Evolutionary conservation across 108 stramenopile genomes (phyloP).

Genomic region (Nitzschia inconspicua): DNA sequence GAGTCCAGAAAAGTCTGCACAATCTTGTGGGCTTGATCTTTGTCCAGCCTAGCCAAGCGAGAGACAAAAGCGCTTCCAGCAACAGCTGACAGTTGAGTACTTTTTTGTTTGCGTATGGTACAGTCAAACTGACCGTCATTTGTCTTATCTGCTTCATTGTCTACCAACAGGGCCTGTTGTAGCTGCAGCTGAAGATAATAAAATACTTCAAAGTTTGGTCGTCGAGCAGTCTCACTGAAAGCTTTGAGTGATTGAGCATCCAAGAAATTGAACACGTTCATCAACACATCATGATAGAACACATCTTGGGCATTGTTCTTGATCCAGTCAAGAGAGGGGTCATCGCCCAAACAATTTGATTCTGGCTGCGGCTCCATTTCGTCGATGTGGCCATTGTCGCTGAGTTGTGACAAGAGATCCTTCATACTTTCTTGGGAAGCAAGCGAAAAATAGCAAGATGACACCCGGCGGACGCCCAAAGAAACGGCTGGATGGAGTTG

Average conservation of each 20-base stretch:
- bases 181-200: slow-evolving; percentile 76
- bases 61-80: slow-evolving; percentile 48
- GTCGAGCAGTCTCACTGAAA: slow-evolving; percentile 68
- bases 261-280: slow-evolving; percentile 62
- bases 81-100: slow-evolving; percentile 15
- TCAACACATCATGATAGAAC: slow-evolving; percentile 74
- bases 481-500: slow-evolving; percentile 53
- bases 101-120: not conserved
- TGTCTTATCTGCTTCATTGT: not conserved
- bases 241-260: slow-evolving; percentile 50
- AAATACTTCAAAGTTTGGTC: slow-evolving; percentile 71
- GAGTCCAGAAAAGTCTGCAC: slow-evolving; percentile 60
- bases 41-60: slow-evolving; percentile 49
- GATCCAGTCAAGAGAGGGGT: not conserved
- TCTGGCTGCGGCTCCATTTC: slow-evolving; percentile 1
- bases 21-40: slow-evolving; percentile 31
- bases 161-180: slow-evolving; percentile 52
- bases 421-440: slow-evolving; percentile 21
- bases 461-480: slow-evolving; percentile 50
- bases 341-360: not conserved
- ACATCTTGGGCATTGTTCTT: slow-evolving; percentile 21
- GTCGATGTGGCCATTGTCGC: slow-evolving; percentile 10
- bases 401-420: slow-evolving; percentile 29
- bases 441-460: slow-evolving; percentile 60
- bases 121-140: slow-evolving; percentile 3